Base-by-base conservation (phyloP, 805 yeast genomes). In the Wickerhamomyces xylosicus region DNA sequence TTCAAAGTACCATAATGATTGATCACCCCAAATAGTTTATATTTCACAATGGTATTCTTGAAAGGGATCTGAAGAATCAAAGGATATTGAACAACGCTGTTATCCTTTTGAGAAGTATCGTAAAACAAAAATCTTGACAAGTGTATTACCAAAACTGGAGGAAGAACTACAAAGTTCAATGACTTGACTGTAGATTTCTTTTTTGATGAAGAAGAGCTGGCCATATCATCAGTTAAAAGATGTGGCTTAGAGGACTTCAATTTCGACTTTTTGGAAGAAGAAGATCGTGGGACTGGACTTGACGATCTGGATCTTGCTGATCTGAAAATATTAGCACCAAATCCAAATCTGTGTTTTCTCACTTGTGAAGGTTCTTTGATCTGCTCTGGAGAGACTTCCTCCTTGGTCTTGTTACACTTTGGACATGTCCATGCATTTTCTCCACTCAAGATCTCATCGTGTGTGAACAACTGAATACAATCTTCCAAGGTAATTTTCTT, bases 351-450 rank as follows among this genome's bases (percentile, higher is more conserved):
- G 40, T 48, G 59, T 19, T 33, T 45, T 39, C 48, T 44, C 5
- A 37, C 34, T n/a, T n/a, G n/a, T n/a, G n/a, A n/a, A n/a, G 29
- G 4, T 17, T 41, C 40, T 34, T 46, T 39, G 34, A 39, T 43
- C 27, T 45, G 39, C n/a, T 41, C 50, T 2, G n/a, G 13, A 14
- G 20, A n/a, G 13, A 28, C 15, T 19, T 36, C 16, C 9, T 34
- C 21, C 19, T 42, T 37, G n/a, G 19, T 38, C 27, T 42, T 43
- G 8, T 48, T 44, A 61, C 94, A 83, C 39, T 75, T 72, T 7
- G 92, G 89, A 62, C 94, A 83, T 46, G 79, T 73, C 94, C 94
- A 83, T 1, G 92, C 85, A 58, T 83, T 82, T 6, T 79, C 89
- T 19, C 85, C 81, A 7, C 68, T 66, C 37, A 83, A 58, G 3